phyloP scores from a whole-genome alignment of 2,329 filamentous ascomycete genomes.

The Dactylonectria macrodidyma region DNA sequence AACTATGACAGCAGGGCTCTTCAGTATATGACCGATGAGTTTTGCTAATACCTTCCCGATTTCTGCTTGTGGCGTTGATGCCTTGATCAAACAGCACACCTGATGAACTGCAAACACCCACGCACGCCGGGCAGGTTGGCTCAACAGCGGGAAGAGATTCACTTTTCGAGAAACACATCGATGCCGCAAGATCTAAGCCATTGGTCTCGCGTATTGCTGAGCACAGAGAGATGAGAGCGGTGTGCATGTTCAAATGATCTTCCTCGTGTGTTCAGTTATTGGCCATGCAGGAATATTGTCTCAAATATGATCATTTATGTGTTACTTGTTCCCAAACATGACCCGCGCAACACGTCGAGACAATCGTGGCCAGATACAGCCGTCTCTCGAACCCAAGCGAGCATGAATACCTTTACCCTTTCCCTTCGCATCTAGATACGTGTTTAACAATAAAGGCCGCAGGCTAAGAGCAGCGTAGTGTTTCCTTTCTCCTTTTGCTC shows the following conservation, averaged over 20 bases:
- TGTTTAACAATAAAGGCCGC: conserved; percentile 17
- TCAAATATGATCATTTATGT: conserved; percentile 15
- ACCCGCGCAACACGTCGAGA: conserved; percentile 2
- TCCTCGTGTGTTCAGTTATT: conserved; percentile 8
- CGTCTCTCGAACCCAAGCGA: neutral
- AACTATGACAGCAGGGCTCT: neutral
- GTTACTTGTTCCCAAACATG: conserved; percentile 18
- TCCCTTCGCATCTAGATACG: conserved; percentile 17
- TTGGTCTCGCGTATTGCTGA: neutral
- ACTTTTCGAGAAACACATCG: too few species aligned
- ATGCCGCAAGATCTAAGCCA: too few species aligned
- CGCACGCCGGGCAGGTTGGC: too few species aligned
- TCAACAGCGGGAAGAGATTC: too few species aligned
- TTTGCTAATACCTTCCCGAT: neutral
- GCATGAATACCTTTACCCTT: conserved; percentile 6
- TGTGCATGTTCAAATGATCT: neutral
- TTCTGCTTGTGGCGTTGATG: neutral
- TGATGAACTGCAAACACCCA: too few species aligned
- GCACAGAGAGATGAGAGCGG: neutral
- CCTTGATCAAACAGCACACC: too few species aligned
- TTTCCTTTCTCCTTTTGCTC: conserved; percentile 7
- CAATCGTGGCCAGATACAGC: neutral
- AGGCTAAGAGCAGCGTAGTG: conserved; percentile 7
- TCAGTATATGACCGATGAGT: neutral
- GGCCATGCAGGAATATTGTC: conserved; percentile 3